Base-by-base conservation (phyloP, 352 stramenopile genomes). In the Globisporangium nodosum region DNA sequence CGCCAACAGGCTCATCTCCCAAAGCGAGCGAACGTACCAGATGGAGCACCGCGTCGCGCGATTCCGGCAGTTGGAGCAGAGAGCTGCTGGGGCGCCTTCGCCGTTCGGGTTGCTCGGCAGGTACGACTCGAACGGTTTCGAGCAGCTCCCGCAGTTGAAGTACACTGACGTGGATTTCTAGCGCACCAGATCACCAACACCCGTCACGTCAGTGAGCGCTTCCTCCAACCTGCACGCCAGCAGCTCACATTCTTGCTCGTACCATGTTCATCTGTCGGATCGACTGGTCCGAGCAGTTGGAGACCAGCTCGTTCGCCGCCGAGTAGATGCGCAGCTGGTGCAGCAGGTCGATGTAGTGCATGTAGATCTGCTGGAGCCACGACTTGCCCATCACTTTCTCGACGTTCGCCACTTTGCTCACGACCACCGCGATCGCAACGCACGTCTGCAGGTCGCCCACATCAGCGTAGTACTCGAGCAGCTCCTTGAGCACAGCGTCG, bases 191-290 rank as follows among this genome's bases (percentile, higher is more conserved):
- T 54, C 43, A 62, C 31, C 59, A 54, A n/a, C 9, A 37, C 33
- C 33, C 6, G 33, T 1, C 33, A 37, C 39, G 13, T 48, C 9
- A 53, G 9, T 33, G 37, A 18, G 12, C 37, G 37, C 37, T 43
- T 12, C 3, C 5, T 2, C 35, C 11, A 7, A 16, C 12, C 12
- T 5, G 18, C 37, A 13, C 37, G 8, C 6, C 13, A 54, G 18
- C 57, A n/a, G 46, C 24, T 27, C 1, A 27, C 18, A n/a, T 50
- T 1, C 43, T 46, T n/a, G 20, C 18, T 51, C 24, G 21, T 47
- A 94, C 86, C 85, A 93, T 91, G 52, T 96, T 96, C 83, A 94
- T 94, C 62, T 94, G 84, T n/a, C 87, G 79, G 61, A 97, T 96
- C 1, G 84, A 92, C 30, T 73, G 68, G 58, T 96, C 87, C 1